Evolutionary conservation across 75 land plant species (phyloP).

Genomic region (Sequoiadendron giganteum): DNA sequence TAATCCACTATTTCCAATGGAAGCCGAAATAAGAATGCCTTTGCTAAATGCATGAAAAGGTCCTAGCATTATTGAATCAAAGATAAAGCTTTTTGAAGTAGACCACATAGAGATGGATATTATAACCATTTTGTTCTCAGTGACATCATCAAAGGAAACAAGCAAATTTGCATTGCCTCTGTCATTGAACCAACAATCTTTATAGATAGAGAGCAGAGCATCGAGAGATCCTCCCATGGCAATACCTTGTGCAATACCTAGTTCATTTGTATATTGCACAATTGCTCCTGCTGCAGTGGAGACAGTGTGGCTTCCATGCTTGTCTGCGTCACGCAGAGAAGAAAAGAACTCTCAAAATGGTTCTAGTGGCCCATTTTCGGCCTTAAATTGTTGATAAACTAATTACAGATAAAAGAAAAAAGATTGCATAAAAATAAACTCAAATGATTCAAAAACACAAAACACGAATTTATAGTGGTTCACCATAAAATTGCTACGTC

Average conservation of each 20-base stretch:
- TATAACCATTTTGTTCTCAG: conserved; percentile 59
- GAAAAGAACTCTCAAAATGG: conserved; percentile 20
- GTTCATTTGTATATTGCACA: conserved; percentile 33
- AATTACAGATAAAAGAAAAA: too few species aligned
- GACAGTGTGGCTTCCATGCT: conserved; percentile 62
- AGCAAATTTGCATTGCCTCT: conserved; percentile 58
- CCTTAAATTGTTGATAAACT: conserved; percentile 17
- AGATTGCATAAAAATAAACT: too few species aligned
- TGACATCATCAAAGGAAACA: conserved; percentile 65
- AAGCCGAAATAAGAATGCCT: conserved; percentile 27
- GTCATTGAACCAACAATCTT: conserved; percentile 51
- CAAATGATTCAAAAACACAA: too few species aligned
- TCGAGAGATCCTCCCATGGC: conserved; percentile 57
- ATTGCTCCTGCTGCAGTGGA: conserved; percentile 52
- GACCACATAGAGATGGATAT: conserved; percentile 38
- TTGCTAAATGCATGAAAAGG: conserved; percentile 26
- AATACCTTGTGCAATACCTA: conserved; percentile 47
- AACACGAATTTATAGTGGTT: too few species aligned
- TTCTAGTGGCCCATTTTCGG: conserved; percentile 34
- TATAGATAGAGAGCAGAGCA: conserved; percentile 62
- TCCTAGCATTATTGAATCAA: conserved; percentile 40
- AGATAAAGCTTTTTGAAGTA: conserved; percentile 19
- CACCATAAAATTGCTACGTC: too few species aligned
- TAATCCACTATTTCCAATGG: conserved; percentile 40
- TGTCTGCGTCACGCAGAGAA: conserved; percentile 49